Evolutionary conservation across 2,329 filamentous ascomycete genomes (phyloP), one percentile per base, ranked within the genome.

Genomic region (Fusarium burgessii): DNA sequence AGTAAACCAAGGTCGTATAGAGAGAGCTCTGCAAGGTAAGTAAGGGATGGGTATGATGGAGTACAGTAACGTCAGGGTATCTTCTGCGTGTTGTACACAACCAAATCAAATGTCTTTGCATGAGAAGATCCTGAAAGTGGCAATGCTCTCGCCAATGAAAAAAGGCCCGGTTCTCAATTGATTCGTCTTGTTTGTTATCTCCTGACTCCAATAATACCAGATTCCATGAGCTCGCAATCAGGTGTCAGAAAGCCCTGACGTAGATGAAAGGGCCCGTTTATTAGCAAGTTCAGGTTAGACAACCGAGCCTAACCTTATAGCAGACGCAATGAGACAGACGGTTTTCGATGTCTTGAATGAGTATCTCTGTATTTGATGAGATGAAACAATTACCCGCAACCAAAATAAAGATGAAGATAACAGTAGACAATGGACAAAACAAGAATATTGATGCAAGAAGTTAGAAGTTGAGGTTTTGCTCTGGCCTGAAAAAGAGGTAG

Each of bases 241-340:
- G 23, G 41, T 38, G 50, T 49, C 62, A 52, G 43, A 41, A 62
- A 58, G 64, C 25, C 61, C 46, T 71, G 68, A 66, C 69, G 51
- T 66, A 23, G 43, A 61, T 41, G 46, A 36, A 52, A 14, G 52
- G 33, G 36, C 43, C 51, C 56, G 64, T 60, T 57, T 71, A 62
- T 58, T 66, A 57, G 27, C 27, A 45, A 18, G 36, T 29, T 27
- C 32, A 41, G 55, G 56, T 58, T 50, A 54, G 52, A 38, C 32
- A 49, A 38, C 25, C 40, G 33, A 58, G 55, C 56, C 70, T 51
- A 46, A 66, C 51, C 38, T 40, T 55, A 12, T 46, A 40, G 51
- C 35, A 41, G 58, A 60, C 54, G 59, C 43, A 57, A 58, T 36
- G 27, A 49, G 38, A 43, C 17, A 11, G 33, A 36, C 14, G 63